Percentiles rank a stretch among this genome's conserved stretches.
These are phyloP conservation scores for Botrytis deweyae DNA, from an alignment of 2,329 filamentous ascomycete species.

Conservation along the genomic window DNA sequence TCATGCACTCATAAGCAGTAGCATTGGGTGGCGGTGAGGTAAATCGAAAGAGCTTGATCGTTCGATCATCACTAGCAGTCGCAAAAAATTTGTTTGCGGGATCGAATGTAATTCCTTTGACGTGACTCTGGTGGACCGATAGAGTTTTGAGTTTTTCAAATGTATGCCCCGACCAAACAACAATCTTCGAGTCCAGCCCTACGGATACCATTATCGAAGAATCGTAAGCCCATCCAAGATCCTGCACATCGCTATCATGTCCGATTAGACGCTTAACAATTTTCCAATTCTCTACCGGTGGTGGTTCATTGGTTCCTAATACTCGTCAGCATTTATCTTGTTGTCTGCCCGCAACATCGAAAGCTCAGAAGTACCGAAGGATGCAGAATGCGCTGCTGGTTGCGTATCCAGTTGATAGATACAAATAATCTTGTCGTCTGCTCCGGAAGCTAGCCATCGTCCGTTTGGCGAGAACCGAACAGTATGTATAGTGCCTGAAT, in stretches of 20 bases:
- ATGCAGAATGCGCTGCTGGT: constrained; percentile 70
- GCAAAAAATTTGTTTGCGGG: constrained; percentile 99
- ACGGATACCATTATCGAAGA: constrained; percentile 95
- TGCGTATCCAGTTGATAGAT: constrained; percentile 84
- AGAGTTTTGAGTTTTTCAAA: constrained; percentile 98
- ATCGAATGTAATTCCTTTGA: constrained; percentile 98
- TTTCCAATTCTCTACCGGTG: constrained; percentile 97
- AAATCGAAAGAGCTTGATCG: constrained; percentile 95
- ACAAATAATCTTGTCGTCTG: constrained; percentile 98
- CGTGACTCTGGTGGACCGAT: constrained; percentile 90
- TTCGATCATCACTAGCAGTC: constrained; percentile 93
- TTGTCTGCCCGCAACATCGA: constrained; percentile 16
- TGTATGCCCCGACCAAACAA: constrained; percentile 96
- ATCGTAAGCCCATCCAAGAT: constrained; percentile 94
- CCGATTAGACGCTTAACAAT: constrained; percentile 90
- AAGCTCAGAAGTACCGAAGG: constrained; percentile 64
- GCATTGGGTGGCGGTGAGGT: constrained; percentile 88
- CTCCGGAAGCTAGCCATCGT: constrained; percentile 92
- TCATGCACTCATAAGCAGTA: constrained; percentile 90
- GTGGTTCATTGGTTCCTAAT: constrained; percentile 75
- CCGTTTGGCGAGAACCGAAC: constrained; percentile 96
- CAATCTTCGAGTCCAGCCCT: constrained; percentile 94
- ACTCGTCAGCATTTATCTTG: constrained; percentile 10
- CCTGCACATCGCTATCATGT: constrained; percentile 98
- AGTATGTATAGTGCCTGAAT: constrained; percentile 94